Base-by-base conservation (phyloP, 352 stramenopile genomes). In the Phytophthora tubulina region DNA sequence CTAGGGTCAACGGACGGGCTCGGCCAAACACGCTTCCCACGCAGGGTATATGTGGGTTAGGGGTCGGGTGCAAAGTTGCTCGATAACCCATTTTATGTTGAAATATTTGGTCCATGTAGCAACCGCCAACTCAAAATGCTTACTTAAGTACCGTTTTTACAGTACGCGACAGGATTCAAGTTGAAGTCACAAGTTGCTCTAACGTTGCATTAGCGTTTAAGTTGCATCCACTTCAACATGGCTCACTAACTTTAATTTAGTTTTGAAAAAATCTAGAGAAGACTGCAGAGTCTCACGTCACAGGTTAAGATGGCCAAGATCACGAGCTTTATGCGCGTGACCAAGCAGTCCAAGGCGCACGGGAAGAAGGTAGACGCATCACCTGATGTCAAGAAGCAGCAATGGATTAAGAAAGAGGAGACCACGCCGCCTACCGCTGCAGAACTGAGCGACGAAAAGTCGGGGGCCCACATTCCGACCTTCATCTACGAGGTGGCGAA, bases 321-420 rank as follows among this genome's bases (percentile, higher is more conserved):
- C 69, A 90, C 81, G 39, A 85, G 55, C 68, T 91, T 79, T 45
- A 89, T 92, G 85, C 85, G 82, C 66, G 78, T 85, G 38, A 88
- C 82, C n/a, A 91, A 91, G 78, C 75, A 78, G 69, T 74, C 62
- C 66, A 83, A 73, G 68, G 61, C 69, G 44, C 69, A 75, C 27
- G 72, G 72, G 36, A 76, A 76, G 14, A 75, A 76, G 46, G 56
- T 64, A 39, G 60, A 73, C 11, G 27, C n/a, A 6, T 73, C 67
- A 5, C 30, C 63, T n/a, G 15, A 27, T 27, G 9, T 62, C 6
- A 68, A 63, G 44, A 75, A 75, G 66, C 50, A 57, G n/a, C 44
- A 49, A 3, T 45, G 35, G 39, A 38, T 7, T 2, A 61, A 68
- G 6, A 59, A 70, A 17, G 63, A 72, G 45, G 44, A 66, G 46